A percentile compares a stretch with the other conserved stretches of the same genome.
Evolutionary conservation across 345 rosid species (phyloP).

Genomic region (Leavenworthia alabamica): DNA sequence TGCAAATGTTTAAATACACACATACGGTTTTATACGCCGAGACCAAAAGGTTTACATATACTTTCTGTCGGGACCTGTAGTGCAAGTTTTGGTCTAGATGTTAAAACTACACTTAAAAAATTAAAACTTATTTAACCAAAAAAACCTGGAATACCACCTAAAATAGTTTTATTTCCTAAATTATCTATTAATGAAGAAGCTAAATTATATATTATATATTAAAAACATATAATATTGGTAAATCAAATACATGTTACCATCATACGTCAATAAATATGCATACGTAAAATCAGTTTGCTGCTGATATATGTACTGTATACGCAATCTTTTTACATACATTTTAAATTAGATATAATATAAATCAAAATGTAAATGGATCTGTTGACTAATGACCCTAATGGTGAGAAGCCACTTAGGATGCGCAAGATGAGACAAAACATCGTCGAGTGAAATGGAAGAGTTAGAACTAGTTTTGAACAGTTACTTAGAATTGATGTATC

Average conservation of each 20-base stretch:
- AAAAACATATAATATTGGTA: neutral
- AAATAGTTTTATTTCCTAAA: too few relatives aligned
- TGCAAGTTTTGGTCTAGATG: neutral
- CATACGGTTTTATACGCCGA: neutral
- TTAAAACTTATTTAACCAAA: too few relatives aligned
- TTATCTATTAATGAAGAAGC: too few relatives aligned
- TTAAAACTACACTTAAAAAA: neutral
- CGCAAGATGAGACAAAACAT: neutral
- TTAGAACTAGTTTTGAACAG: neutral
- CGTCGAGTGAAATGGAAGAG: neutral
- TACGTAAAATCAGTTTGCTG: neutral
- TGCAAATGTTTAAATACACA: neutral
- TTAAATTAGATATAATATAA: too few relatives aligned
- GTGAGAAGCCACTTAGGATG: slow-evolving; percentile 1
- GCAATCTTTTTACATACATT: too few relatives aligned
- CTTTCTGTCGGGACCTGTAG: neutral
- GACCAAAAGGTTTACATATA: neutral
- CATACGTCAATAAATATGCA: slow-evolving; percentile 9
- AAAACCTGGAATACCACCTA: too few relatives aligned
- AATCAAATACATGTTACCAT: neutral
- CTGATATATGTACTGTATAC: neutral
- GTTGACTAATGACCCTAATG: slow-evolving; percentile 1
- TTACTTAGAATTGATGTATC: neutral
- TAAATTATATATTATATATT: too few relatives aligned
- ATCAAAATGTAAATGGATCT: neutral